Percentiles rank a stretch among this genome's conserved stretches.
Evolutionary conservation across 129 eudicot species (phyloP).

Genomic region (Centaurea solstitialis): DNA sequence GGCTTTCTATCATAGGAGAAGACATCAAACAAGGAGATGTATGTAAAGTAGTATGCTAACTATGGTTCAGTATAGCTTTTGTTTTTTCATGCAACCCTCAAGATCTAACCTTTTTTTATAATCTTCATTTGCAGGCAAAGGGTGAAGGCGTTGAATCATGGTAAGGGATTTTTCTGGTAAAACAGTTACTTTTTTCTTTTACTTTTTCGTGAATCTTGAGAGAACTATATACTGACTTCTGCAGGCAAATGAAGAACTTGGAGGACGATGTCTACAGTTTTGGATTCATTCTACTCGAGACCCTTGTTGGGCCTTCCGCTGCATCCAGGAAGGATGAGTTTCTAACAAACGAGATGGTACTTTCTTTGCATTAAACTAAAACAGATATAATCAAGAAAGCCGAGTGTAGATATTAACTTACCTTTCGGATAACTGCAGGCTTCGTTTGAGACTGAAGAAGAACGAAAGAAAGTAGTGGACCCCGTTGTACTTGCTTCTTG

Average conservation of each 20-base stretch:
- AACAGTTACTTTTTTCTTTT: background rate
- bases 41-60: constrained; percentile 6
- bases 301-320: constrained; percentile 54
- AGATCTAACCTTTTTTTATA: background rate
- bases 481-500: constrained; percentile 52
- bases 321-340: constrained; percentile 47
- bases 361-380: background rate
- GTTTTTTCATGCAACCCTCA: background rate
- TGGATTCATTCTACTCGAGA: constrained; percentile 62
- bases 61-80: background rate
- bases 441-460: constrained; percentile 44
- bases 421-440: constrained; percentile 32
- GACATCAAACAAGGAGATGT: constrained; percentile 49
- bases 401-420: background rate
- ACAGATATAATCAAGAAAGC: background rate
- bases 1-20: constrained; percentile 57
- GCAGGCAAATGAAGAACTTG: constrained; percentile 64
- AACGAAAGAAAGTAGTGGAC: constrained; percentile 50
- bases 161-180: constrained; percentile 34
- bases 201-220: background rate
- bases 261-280: constrained; percentile 73
- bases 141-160: constrained; percentile 46
- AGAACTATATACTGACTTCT: background rate
- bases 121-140: constrained; percentile 38
- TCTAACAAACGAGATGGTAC: constrained; percentile 56